Percentiles rank a stretch among this genome's conserved stretches.
Conservation (phyloP, 805 yeast species). For the Candida tallmaniae region DNA sequence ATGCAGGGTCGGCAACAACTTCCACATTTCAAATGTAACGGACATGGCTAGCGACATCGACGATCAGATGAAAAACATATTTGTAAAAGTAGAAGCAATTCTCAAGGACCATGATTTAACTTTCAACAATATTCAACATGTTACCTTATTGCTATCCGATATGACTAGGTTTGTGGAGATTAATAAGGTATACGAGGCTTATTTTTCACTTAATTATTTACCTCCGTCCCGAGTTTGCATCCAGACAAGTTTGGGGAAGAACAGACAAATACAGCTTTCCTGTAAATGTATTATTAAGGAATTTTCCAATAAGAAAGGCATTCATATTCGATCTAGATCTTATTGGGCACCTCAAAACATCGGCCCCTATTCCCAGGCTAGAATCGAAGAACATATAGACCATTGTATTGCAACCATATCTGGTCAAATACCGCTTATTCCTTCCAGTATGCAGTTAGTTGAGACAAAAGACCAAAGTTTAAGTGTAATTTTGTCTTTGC, state of each 20-base stretch:
- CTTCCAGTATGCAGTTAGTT: constrained; percentile 57
- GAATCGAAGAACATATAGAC: constrained; percentile 34
- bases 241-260: constrained; percentile 46
- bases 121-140: constrained; percentile 49
- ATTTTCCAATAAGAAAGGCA: constrained; percentile 48
- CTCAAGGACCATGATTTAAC: constrained; percentile 26
- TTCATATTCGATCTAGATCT: constrained; percentile 89
- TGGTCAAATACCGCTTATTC: constrained; percentile 88
- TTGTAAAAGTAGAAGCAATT: constrained; percentile 35
- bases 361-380: constrained; percentile 94
- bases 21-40: constrained; percentile 27
- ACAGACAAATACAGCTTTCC: constrained; percentile 50
- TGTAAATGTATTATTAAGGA: constrained; percentile 42
- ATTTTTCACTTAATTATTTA: constrained; percentile 50
- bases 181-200: constrained; percentile 54
- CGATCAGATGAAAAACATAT: constrained; percentile 47
- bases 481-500: constrained; percentile 41
- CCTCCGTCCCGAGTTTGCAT: constrained; percentile 93
- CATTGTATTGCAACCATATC: constrained; percentile 60
- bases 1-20: constrained; percentile 6
- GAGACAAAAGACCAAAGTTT: constrained; percentile 22
- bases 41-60: constrained; percentile 16
- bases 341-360: constrained; percentile 99
- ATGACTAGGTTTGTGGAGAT: constrained; percentile 63
- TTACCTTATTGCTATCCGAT: constrained; percentile 55